Evolutionary conservation across 2,329 filamentous ascomycete species (phyloP), one percentile per base, ranked within the genome.

Genomic region (Onygenales sp.): DNA sequence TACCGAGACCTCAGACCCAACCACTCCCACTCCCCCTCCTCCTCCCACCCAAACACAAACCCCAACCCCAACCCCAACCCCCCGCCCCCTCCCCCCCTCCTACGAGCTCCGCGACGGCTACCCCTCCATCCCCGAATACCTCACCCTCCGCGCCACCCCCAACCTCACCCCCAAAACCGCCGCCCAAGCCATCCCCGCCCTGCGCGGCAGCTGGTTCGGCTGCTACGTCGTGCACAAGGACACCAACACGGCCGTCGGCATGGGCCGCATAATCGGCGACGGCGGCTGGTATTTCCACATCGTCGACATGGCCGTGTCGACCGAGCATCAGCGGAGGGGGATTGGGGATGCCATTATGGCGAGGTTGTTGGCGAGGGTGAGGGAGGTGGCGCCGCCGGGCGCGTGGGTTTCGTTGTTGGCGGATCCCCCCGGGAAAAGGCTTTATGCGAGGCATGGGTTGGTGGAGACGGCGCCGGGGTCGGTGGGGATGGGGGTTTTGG

Each of bases 201-300:
- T 70, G 3, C 54, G 58, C 1, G 70, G 72, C 4, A 71, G 67
- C 60, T 75, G 74, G 71, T 71, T 71, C 54, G 70, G 71, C n/a
- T 73, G 69, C 48, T 70, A 71, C 59, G 59, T 74, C 50, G 63
- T 63, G 2, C 65, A 66, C 54, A 54, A 59, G 4, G 49, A 51
- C 6, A 32, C 36, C 10, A 17, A 54, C 14, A 57, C 54, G n/a
- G 52, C 60, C 0, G 67, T 79, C 5, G 76, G 66, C 0, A 79
- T 79, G 77, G 77, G 76, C 48, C 71, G 77, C 17, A 65, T 79
- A 31, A 65, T 78, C 53, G 74, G 75, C 10, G 77, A 80, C 56
- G 76, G 77, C 6, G 73, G 72, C 5, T 75, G 77, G 66, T 78
- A 79, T 57, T 77, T 79, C 51, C 64, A 73, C 43, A 68, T 80